phyloP scores from a whole-genome alignment of 768 basidiomycete genomes.

The Sarcodon sp. region DNA sequence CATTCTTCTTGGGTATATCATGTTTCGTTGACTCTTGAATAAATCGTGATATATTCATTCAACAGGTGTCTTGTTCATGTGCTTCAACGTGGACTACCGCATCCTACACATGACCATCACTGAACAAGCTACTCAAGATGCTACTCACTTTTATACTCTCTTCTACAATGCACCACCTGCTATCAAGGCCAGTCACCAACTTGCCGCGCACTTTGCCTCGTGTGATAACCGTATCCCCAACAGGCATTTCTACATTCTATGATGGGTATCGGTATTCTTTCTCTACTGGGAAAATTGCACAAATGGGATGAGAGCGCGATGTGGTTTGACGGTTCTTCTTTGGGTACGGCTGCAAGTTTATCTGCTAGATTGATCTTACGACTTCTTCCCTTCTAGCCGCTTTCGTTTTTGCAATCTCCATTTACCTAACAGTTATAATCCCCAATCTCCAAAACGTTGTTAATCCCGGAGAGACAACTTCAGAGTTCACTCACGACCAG shows the following conservation, averaged over 20 bases:
- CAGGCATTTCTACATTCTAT: constrained; percentile 84
- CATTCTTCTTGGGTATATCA: constrained; percentile 79
- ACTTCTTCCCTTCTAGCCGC: constrained; percentile 30
- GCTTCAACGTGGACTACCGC: constrained; percentile 79
- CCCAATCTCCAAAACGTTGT: constrained; percentile 70
- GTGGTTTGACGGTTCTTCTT: constrained; percentile 85
- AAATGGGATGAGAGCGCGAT: constrained; percentile 88
- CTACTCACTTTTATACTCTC: constrained; percentile 81
- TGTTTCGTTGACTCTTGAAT: constrained; percentile 6
- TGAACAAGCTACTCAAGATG: constrained; percentile 56
- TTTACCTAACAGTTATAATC: constrained; percentile 78
- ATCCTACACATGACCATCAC: constrained; percentile 62
- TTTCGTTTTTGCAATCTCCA: constrained; percentile 62
- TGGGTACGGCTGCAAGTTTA: constrained; percentile 40
- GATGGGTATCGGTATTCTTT: constrained; percentile 64
- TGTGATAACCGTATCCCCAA: not conserved
- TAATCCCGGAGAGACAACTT: constrained; percentile 26
- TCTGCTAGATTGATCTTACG: not conserved
- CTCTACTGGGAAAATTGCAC: constrained; percentile 67
- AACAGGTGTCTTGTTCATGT: constrained; percentile 71
- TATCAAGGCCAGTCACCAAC: constrained; percentile 58
- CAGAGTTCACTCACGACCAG: constrained; percentile 45
- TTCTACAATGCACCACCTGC: constrained; percentile 91
- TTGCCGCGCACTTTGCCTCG: not conserved
- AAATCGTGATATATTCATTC: not conserved